Percentiles rank a stretch among this genome's conserved stretches.
Conservation (phyloP, 768 basidiomycete genomes). For the Boletus subcaerulescens region DNA sequence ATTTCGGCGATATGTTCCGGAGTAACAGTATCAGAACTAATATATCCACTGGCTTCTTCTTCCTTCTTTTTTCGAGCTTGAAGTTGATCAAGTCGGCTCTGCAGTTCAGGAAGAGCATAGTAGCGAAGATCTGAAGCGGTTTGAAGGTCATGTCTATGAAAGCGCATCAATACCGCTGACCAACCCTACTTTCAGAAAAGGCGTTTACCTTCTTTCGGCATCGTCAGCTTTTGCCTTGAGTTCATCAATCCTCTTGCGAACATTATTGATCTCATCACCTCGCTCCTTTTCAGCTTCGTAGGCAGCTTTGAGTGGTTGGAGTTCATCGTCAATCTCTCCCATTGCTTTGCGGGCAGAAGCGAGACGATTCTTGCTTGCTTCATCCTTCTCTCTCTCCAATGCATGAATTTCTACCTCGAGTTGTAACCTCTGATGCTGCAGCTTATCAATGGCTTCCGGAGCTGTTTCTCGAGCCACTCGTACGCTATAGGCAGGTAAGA, state of each 20-base stretch:
- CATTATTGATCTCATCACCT: constrained; percentile 73
- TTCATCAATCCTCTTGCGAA: constrained; percentile 84
- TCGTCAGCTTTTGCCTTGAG: constrained; percentile 90
- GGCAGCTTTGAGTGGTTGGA: constrained; percentile 76
- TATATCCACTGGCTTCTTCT: constrained; percentile 53
- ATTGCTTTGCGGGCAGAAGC: constrained; percentile 70
- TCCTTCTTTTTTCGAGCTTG: constrained; percentile 71
- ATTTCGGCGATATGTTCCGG: constrained; percentile 93
- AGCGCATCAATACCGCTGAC: not conserved
- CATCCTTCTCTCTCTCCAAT: constrained; percentile 87
- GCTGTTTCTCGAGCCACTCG: constrained; percentile 93
- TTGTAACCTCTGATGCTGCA: constrained; percentile 85
- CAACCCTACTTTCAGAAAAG: not conserved
- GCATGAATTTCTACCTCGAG: constrained; percentile 95
- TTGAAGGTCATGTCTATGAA: constrained; percentile 58
- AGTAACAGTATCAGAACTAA: constrained; percentile 68
- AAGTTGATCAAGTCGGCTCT: constrained; percentile 64
- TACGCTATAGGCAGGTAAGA: constrained; percentile 44
- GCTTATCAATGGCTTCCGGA: constrained; percentile 89
- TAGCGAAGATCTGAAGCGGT: constrained; percentile 87
- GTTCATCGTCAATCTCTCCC: constrained; percentile 80
- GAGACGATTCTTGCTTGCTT: constrained; percentile 82
- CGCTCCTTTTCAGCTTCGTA: constrained; percentile 86
- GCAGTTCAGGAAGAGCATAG: constrained; percentile 88
- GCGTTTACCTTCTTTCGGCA: constrained; percentile 75